Percentiles rank a stretch among this genome's conserved stretches.
These are phyloP conservation scores for Pyricularia sp. DNA, from an alignment of 2,329 filamentous ascomycete genomes.

Conservation along the genomic window DNA sequence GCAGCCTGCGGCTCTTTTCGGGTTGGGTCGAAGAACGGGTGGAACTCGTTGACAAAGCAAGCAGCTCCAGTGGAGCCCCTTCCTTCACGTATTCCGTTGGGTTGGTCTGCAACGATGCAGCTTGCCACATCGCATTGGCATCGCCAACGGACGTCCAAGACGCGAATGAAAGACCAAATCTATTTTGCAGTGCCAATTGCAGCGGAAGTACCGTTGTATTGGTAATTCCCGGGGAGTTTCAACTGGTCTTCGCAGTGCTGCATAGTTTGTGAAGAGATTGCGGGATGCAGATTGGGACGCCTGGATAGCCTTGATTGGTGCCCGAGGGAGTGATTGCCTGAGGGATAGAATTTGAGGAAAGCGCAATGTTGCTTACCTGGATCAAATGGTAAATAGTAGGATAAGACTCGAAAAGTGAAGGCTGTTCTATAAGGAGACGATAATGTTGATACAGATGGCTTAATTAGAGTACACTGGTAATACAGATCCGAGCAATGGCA, in stretches of 20 bases:
- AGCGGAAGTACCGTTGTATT: neutral
- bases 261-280: neutral
- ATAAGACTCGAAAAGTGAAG: neutral
- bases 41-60: neutral
- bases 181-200: neutral
- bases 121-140: neutral
- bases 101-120: neutral
- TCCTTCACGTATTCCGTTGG: neutral
- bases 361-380: neutral
- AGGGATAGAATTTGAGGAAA: no score
- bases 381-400: neutral
- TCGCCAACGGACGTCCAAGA: neutral
- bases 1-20: neutral
- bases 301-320: neutral
- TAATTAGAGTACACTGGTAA: neutral
- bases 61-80: neutral
- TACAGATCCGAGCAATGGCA: neutral
- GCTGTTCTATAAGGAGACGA: no score
- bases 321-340: neutral
- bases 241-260: neutral
- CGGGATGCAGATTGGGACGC: neutral
- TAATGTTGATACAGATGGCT: neutral
- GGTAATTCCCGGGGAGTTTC: neutral
- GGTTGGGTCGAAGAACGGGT: neutral
- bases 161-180: neutral